A percentile compares a stretch with the other conserved stretches of the same genome.
Evolutionary conservation across 2,329 filamentous ascomycete species (phyloP).

Genomic region (Neopestalotiopsis sp.): DNA sequence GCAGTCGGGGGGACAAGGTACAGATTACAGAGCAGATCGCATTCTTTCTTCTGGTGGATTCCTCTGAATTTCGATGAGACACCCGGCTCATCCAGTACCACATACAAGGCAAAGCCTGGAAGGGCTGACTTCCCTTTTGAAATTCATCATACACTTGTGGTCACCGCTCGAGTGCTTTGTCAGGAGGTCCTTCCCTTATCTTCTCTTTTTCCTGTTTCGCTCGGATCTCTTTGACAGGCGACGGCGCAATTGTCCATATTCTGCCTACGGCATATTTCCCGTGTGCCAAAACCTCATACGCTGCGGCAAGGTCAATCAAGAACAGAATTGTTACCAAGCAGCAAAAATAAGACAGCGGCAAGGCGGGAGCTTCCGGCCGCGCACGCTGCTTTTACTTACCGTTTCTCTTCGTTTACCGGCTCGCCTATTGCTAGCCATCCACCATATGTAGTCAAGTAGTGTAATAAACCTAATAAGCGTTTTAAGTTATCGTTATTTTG

Average conservation of each 20-base stretch:
- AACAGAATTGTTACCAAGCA: too few relatives aligned
- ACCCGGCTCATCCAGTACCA: background rate
- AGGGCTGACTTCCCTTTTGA: background rate
- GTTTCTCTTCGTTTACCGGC: background rate
- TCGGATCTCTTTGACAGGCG: slow-evolving; percentile 1
- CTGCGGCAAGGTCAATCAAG: background rate
- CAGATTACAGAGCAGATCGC: background rate
- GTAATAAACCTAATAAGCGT: too few relatives aligned
- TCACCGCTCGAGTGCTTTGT: background rate
- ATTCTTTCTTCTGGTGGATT: background rate
- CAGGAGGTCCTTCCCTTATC: background rate
- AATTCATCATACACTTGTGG: background rate
- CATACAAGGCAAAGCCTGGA: background rate
- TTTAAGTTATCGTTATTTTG: background rate
- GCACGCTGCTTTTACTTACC: background rate
- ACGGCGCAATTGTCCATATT: slow-evolving; percentile 5
- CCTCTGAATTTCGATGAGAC: background rate
- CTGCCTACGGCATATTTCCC: background rate
- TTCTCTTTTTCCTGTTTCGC: background rate
- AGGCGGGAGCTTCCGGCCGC: slow-evolving; percentile 7
- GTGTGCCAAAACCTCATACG: background rate
- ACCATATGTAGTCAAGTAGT: too few relatives aligned
- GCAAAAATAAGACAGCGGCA: slow-evolving; percentile 6
- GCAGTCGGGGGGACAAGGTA: background rate
- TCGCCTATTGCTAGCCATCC: background rate